A percentile compares a stretch with the other conserved stretches of the same genome.
phyloP scores from a whole-genome alignment of 495 filamentous ascomycete species.

The Aspergillus biplanus region DNA sequence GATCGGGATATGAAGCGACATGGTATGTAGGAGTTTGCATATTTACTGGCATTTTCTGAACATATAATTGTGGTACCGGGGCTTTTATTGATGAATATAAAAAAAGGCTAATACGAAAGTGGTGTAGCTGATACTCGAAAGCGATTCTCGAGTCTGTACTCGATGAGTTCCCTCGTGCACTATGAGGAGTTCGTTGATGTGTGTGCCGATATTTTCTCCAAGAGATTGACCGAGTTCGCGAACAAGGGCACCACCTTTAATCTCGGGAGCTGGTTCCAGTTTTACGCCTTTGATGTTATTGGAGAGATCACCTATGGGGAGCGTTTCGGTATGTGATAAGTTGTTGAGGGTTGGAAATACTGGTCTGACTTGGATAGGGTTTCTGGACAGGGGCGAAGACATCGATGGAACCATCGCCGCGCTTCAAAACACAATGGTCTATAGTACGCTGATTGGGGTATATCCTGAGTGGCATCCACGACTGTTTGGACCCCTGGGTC shows the following conservation, averaged over 20 bases:
- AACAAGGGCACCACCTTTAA: slow-evolving; percentile 38
- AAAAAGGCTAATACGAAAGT: neutral
- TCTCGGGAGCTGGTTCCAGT: slow-evolving; percentile 59
- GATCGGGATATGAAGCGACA: slow-evolving; percentile 48
- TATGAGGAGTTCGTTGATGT: slow-evolving; percentile 61
- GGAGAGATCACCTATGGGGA: slow-evolving; percentile 68
- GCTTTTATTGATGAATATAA: neutral
- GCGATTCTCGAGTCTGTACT: slow-evolving; percentile 50
- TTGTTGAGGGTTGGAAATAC: neutral
- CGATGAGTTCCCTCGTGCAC: slow-evolving; percentile 55
- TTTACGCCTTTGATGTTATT: slow-evolving; percentile 66
- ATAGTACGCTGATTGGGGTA: slow-evolving; percentile 57
- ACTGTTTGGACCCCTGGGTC: slow-evolving; percentile 44
- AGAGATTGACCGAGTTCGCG: slow-evolving; percentile 49
- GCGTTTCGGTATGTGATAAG: slow-evolving; percentile 46
- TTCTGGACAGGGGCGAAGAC: slow-evolving; percentile 64
- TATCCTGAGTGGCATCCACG: slow-evolving; percentile 51
- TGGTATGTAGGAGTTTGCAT: slow-evolving; percentile 24
- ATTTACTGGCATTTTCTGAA: neutral
- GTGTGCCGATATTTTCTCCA: slow-evolving; percentile 50
- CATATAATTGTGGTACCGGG: neutral
- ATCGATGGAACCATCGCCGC: slow-evolving; percentile 65
- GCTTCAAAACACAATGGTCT: slow-evolving; percentile 56
- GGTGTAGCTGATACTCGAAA: slow-evolving; percentile 32
- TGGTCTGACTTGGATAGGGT: slow-evolving; percentile 40